phyloP scores from a whole-genome alignment of 345 rosid genomes.

The Syzygium grande region DNA sequence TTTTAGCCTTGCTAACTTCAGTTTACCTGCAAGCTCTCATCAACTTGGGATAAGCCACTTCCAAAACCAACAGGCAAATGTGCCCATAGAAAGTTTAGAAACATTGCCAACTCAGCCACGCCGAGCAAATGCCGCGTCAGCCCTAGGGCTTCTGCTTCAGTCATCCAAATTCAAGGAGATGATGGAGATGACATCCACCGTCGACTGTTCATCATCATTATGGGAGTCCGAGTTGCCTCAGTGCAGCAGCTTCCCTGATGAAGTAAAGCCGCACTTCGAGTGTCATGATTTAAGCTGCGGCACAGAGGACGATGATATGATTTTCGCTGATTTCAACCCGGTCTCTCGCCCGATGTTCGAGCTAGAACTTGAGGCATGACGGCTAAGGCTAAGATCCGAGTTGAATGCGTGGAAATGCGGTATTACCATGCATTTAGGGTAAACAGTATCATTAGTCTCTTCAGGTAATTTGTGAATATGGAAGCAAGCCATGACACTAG shows the following conservation, averaged over 20 bases:
- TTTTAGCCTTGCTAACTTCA: background rate
- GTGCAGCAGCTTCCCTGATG: slow-evolving; percentile 65
- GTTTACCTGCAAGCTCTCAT: background rate
- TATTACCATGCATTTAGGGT: background rate
- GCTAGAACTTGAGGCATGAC: background rate
- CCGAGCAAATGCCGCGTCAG: slow-evolving; percentile 30
- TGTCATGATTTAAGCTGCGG: slow-evolving; percentile 3
- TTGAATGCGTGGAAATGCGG: background rate
- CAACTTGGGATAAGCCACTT: background rate
- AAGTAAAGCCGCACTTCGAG: slow-evolving; percentile 56
- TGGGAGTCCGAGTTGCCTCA: slow-evolving; percentile 5
- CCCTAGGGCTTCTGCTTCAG: slow-evolving; percentile 53
- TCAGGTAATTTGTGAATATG: background rate
- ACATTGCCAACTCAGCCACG: background rate
- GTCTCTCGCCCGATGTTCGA: background rate
- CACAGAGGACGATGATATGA: background rate
- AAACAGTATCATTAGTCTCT: background rate
- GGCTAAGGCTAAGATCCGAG: background rate
- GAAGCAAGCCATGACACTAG: background rate
- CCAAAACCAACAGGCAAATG: background rate
- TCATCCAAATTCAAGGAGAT: slow-evolving; percentile 61
- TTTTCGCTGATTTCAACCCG: background rate
- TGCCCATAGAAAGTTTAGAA: background rate
- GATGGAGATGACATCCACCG: slow-evolving; percentile 47
- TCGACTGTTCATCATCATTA: slow-evolving; percentile 11